Evolutionary conservation across 768 basidiomycete genomes (phyloP).

Genomic region (Sporobolomyces phaffii): DNA sequence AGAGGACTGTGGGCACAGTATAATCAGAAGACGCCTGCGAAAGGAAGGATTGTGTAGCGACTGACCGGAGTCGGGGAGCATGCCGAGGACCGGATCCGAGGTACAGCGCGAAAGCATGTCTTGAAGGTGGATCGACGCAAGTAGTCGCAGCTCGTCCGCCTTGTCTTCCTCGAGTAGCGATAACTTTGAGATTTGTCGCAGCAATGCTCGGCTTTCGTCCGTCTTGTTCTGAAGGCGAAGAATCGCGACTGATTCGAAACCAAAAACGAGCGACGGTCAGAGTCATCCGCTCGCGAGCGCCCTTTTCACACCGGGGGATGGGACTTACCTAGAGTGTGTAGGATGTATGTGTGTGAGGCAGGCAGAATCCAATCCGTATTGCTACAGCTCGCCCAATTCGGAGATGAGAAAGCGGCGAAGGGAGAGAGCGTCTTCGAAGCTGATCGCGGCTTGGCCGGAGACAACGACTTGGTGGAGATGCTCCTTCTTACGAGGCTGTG

Average conservation of each 20-base stretch:
- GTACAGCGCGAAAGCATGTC: constrained; percentile 71
- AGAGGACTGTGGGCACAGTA: constrained; percentile 5
- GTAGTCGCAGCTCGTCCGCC: constrained; percentile 68
- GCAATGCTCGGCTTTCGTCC: constrained; percentile 46
- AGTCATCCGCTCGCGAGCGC: constrained; percentile 53
- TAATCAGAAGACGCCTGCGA: not conserved
- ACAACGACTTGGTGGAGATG: constrained; percentile 4
- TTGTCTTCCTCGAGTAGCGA: constrained; percentile 57
- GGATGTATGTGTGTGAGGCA: constrained; percentile 11
- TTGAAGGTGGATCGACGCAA: constrained; percentile 71
- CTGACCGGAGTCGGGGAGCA: constrained; percentile 83
- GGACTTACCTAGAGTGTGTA: constrained; percentile 25
- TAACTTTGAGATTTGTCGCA: constrained; percentile 54
- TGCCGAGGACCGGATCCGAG: constrained; percentile 81
- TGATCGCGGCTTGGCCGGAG: not conserved
- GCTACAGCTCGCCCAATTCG: not conserved
- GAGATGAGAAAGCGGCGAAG: not conserved
- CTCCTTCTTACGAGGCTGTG: constrained; percentile 14
- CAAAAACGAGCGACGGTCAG: not conserved
- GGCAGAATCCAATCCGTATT: constrained; percentile 20
- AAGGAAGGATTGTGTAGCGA: constrained; percentile 12
- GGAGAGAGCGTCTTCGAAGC: constrained; percentile 10
- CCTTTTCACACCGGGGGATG: no score
- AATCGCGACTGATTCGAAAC: constrained; percentile 4
- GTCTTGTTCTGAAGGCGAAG: constrained; percentile 49